phyloP scores from a whole-genome alignment of 108 stramenopile genomes.

The Skeletonema menzelii region DNA sequence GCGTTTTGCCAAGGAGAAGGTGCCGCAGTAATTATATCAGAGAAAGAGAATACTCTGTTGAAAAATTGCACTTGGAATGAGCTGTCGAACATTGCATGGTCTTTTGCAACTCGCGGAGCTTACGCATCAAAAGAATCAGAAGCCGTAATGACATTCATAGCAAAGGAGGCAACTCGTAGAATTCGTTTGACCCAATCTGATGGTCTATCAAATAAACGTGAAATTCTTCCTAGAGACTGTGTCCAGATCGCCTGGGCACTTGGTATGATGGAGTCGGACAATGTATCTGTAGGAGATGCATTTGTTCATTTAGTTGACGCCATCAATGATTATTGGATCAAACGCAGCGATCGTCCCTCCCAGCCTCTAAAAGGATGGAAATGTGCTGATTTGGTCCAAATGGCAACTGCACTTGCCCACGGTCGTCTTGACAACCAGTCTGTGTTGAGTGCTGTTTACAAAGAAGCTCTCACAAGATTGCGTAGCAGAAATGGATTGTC shows the following conservation, averaged over 20 bases:
- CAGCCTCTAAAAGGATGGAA: conserved; percentile 64
- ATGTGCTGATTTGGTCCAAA: conserved; percentile 73
- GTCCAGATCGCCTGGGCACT: conserved; percentile 77
- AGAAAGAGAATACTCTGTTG: conserved; percentile 22
- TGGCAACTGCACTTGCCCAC: conserved; percentile 68
- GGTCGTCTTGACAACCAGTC: conserved; percentile 68
- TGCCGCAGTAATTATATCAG: conserved; percentile 6
- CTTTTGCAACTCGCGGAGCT: conserved; percentile 71
- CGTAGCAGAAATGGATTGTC: conserved; percentile 32
- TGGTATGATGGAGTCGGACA: conserved; percentile 75
- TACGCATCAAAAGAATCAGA: conserved; percentile 51
- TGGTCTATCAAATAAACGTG: conserved; percentile 15
- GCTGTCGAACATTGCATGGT: conserved; percentile 80
- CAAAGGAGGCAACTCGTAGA: conserved; percentile 51
- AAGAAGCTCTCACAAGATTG: conserved; percentile 59
- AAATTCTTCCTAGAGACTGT: conserved; percentile 61
- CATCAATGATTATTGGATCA: conserved; percentile 51
- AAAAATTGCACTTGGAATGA: conserved; percentile 72
- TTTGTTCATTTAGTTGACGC: conserved; percentile 64
- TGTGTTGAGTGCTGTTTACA: conserved; percentile 56
- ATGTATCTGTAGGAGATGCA: conserved; percentile 63
- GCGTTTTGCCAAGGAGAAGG: conserved; percentile 54
- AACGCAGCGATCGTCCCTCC: conserved; percentile 4
- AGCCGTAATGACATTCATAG: conserved; percentile 50
- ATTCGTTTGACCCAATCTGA: background rate